Evolutionary conservation across 331 rosid species (phyloP), one percentile per base, ranked within the genome.

Genomic region (Quercus lobata): DNA sequence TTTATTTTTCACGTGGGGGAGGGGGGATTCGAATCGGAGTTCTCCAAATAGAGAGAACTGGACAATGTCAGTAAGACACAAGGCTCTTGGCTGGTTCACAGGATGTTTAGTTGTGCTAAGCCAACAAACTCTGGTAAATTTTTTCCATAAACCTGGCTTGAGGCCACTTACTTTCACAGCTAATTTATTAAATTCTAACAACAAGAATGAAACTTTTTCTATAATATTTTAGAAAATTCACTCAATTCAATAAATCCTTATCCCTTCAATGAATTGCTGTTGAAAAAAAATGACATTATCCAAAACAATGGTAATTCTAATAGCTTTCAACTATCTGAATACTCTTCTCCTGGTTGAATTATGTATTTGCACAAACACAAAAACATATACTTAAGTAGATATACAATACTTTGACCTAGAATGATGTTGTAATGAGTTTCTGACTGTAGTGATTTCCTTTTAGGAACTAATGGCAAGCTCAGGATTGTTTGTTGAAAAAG

Each of bases 401-500:
- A 56, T 10, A 34, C 29, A n/a, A 35, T 68, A 8, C 29, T 61
- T 27, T 61, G 79, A 72, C 66, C 22, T 78, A 77, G 87, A 85
- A 85, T 91, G 89, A 86, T 83, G 84, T 83, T 94, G 86, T 90
- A 84, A 95, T 87, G 91, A 93, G 90, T 89, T 90, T 87, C 73
- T 84, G 83, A 84, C 90, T 83, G 93, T 89, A 87, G 83, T 80
- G 21, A 77, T 86, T 83, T 85, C 78, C 71, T 81, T 81, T 83
- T 91, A 93, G 98, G 98, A 89, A 83, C 75, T 90, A 72, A 66
- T 92, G 56, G 83, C 85, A 73, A 86, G 89, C 88, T 87, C 93
- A 0, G 85, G 91, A 57, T 76, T 84, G 3, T 87, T 87, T 66
- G 91, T 86, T 74, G 84, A 75, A 70, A 82, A 63, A 11, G 97